Evolutionary conservation across 2,329 filamentous ascomycete genomes (phyloP).

Genomic region (Chalaropsis thielavioides): DNA sequence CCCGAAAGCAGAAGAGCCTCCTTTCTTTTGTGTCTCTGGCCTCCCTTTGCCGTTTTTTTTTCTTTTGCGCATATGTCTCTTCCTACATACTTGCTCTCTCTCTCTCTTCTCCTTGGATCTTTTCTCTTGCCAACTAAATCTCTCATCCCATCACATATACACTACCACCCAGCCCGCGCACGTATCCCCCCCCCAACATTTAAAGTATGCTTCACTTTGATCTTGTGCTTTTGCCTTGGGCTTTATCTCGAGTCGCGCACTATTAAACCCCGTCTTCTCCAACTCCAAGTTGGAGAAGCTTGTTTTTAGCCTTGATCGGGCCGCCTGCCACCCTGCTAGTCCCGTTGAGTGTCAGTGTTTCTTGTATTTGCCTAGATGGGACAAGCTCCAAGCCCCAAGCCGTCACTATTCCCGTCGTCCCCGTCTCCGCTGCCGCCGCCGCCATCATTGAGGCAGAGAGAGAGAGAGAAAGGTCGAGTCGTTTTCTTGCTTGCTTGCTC

Average conservation of each 20-base stretch:
- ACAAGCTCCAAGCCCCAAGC: background rate
- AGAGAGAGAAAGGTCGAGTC: background rate
- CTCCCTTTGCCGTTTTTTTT: background rate
- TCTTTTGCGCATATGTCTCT: background rate
- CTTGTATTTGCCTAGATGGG: background rate
- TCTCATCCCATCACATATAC: background rate
- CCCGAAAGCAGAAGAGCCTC: background rate
- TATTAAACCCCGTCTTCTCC: background rate
- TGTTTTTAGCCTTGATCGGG: constrained; percentile 1
- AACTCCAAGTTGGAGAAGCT: constrained; percentile 1
- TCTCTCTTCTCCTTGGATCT: background rate
- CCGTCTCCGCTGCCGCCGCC: background rate
- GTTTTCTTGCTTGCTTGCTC: background rate
- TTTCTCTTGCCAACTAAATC: background rate
- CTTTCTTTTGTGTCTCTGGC: background rate
- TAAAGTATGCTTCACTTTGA: background rate
- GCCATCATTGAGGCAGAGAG: background rate
- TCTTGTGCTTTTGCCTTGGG: background rate
- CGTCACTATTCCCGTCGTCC: too few relatives aligned
- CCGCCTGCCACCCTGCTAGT: background rate
- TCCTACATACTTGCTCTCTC: background rate
- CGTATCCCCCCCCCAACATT: background rate
- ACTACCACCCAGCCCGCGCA: background rate
- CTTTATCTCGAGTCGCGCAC: background rate
- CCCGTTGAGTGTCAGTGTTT: background rate